phyloP scores from a whole-genome alignment of 345 rosid genomes.

The Kandelia obovata region DNA sequence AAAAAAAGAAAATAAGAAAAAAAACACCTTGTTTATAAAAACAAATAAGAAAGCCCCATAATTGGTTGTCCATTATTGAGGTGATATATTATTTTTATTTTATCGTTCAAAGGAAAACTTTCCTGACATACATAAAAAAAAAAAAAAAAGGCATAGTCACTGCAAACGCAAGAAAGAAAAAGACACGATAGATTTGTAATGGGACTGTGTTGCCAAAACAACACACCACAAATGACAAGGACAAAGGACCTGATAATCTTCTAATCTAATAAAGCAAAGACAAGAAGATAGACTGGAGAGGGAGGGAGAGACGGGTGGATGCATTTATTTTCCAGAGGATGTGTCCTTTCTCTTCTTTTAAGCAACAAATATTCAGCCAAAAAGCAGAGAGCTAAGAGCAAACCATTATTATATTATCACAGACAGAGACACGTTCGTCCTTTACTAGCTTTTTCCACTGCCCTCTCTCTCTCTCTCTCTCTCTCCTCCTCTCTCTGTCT shows the following conservation, averaged over 20 bases:
- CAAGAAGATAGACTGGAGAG: neutral
- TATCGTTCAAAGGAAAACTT: too few relatives aligned
- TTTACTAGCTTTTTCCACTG: neutral
- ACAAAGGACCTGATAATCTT: neutral
- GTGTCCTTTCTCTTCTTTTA: constrained; percentile 26
- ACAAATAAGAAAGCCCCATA: too few relatives aligned
- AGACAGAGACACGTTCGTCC: constrained; percentile 8
- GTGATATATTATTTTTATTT: too few relatives aligned
- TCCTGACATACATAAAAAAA: too few relatives aligned
- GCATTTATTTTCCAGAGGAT: constrained; percentile 25
- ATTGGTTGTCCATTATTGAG: too few relatives aligned
- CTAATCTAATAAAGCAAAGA: neutral
- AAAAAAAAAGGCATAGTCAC: too few relatives aligned
- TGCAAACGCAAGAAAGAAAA: too few relatives aligned
- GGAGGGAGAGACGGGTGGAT: neutral
- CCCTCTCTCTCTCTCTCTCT: neutral
- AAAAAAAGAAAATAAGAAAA: too few relatives aligned
- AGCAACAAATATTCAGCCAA: neutral
- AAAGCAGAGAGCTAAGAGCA: neutral
- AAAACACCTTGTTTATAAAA: too few relatives aligned
- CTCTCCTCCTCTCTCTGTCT: neutral
- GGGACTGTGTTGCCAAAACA: too few relatives aligned
- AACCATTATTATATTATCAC: neutral
- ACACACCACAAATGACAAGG: neutral
- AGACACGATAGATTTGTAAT: too few relatives aligned